A percentile compares a stretch with the other conserved stretches of the same genome.
Evolutionary conservation across 2,329 filamentous ascomycete genomes (phyloP).

Genomic region (Fusarium redolens): DNA sequence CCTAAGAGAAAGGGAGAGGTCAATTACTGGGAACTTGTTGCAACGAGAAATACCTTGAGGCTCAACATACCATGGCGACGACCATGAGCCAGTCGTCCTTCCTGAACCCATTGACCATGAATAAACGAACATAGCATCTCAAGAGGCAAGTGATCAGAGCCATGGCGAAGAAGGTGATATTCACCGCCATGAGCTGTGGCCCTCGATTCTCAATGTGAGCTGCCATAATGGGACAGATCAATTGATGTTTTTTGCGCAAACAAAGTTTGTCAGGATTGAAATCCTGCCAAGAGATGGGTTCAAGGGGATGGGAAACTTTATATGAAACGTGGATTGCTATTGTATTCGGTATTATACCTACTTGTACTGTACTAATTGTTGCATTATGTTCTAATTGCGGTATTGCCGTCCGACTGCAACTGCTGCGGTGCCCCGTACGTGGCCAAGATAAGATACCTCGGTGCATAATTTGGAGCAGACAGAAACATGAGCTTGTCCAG

Average conservation of each 20-base stretch:
- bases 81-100: slow-evolving; percentile 53
- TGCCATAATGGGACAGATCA: slow-evolving; percentile 22
- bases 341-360: background rate
- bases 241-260: background rate
- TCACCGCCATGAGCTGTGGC: slow-evolving; percentile 48
- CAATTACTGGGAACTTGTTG: background rate
- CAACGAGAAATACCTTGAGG: background rate
- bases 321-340: slow-evolving; percentile 3
- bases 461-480: background rate
- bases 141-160: slow-evolving; percentile 45
- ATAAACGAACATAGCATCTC: slow-evolving; percentile 49
- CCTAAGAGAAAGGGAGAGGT: slow-evolving; percentile 43
- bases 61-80: slow-evolving; percentile 43
- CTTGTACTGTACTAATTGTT: background rate
- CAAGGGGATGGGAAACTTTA: background rate
- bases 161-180: slow-evolving; percentile 43
- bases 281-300: background rate
- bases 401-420: slow-evolving; percentile 8
- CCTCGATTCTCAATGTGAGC: slow-evolving; percentile 45
- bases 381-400: background rate
- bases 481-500: background rate
- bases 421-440: slow-evolving; percentile 42
- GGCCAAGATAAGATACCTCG: background rate
- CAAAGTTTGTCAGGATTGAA: slow-evolving; percentile 11
- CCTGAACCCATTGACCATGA: slow-evolving; percentile 51